These are phyloP conservation scores for Leptosphaerulina australis DNA, from an alignment of 2,329 filamentous ascomycete species.

Conservation along the genomic window DNA sequence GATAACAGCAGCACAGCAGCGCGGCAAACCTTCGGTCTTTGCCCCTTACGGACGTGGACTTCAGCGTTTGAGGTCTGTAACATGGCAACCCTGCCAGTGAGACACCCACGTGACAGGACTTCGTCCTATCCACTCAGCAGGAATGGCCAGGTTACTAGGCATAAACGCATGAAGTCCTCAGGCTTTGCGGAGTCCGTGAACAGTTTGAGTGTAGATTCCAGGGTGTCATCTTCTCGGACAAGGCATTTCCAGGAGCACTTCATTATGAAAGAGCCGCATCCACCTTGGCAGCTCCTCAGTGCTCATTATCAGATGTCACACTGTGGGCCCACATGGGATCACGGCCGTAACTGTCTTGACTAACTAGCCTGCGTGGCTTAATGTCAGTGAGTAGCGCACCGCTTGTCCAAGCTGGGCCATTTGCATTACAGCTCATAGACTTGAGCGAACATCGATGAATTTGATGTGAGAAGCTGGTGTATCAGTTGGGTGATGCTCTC, in stretches of 20 bases:
- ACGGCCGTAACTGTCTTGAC: constrained; percentile 1
- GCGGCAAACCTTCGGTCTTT: constrained; percentile 15
- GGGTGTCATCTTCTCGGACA: constrained; percentile 28
- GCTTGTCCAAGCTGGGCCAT: constrained; percentile 1
- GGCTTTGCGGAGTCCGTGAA: constrained; percentile 37
- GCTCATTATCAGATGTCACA: constrained; percentile 8
- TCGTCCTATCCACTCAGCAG: constrained; percentile 28
- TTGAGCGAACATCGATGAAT: background rate
- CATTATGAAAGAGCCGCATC: constrained; percentile 23
- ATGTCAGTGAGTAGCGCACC: constrained; percentile 1
- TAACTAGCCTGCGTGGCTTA: constrained; percentile 9
- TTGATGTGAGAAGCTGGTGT: background rate
- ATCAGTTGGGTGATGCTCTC: background rate
- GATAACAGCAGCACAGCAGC: constrained; percentile 20
- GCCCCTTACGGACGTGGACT: constrained; percentile 25
- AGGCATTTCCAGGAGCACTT: constrained; percentile 30
- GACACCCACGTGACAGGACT: constrained; percentile 45
- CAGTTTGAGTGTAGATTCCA: constrained; percentile 46
- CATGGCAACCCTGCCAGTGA: constrained; percentile 43
- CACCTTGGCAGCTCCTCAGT: constrained; percentile 25
- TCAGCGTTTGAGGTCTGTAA: constrained; percentile 48
- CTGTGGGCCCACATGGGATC: constrained; percentile 1
- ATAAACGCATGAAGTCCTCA: constrained; percentile 45
- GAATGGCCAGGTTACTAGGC: constrained; percentile 30
- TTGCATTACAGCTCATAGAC: background rate